A percentile compares a stretch with the other conserved stretches of the same genome.
phyloP scores from a whole-genome alignment of 805 yeast genomes.

The Candida silvicultrix region DNA sequence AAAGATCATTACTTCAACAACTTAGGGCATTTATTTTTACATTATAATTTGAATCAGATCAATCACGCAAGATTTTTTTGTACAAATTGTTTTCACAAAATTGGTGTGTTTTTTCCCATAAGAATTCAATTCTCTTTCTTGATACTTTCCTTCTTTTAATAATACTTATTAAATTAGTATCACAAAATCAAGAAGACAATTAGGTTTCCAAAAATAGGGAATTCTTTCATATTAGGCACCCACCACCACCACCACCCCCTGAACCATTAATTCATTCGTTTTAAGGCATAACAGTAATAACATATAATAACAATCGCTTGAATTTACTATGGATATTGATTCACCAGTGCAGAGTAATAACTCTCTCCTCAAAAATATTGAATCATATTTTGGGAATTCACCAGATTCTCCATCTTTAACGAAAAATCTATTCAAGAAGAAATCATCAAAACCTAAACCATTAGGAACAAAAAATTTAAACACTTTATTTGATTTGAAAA shows the following conservation, averaged over 20 bases:
- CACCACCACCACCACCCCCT: too few species aligned
- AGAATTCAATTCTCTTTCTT: too few species aligned
- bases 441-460: conserved; percentile 7
- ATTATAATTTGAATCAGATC: background rate
- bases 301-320: too few species aligned
- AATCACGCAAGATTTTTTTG: too few species aligned
- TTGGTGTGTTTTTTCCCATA: too few species aligned
- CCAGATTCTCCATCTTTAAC: conserved; percentile 5
- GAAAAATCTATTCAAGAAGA: conserved; percentile 15
- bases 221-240: too few species aligned
- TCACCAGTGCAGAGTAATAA: background rate
- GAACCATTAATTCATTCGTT: background rate
- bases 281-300: too few species aligned
- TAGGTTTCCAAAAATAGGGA: too few species aligned
- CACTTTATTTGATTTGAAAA: conserved; percentile 25
- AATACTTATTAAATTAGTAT: too few species aligned
- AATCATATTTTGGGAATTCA: background rate
- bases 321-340: background rate
- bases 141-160: background rate
- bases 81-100: too few species aligned
- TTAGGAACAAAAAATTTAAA: conserved; percentile 11
- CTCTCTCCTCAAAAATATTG: background rate
- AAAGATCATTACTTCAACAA: background rate
- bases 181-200: background rate
- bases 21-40: background rate